Evolutionary conservation across 106 monocot genomes (phyloP).

Genomic region (Chionographis japonica): DNA sequence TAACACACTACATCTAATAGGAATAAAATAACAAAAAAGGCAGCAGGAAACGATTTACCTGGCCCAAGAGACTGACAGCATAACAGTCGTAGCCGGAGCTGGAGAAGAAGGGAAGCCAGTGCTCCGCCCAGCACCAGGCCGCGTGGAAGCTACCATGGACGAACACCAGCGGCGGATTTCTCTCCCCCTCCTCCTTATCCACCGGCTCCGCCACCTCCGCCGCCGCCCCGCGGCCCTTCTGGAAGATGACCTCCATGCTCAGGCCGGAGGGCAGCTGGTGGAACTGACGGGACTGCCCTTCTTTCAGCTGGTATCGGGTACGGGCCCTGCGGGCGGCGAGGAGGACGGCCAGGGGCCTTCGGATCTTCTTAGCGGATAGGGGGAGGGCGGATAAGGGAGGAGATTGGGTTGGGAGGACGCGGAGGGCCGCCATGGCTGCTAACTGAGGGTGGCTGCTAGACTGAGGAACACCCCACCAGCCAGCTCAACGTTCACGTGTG

Average conservation of each 20-base stretch:
- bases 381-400: background rate
- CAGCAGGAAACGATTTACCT: slow-evolving; percentile 18
- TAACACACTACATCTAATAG: too few relatives aligned
- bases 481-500: too few relatives aligned
- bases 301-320: slow-evolving; percentile 37
- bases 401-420: background rate
- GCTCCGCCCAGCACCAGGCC: slow-evolving; percentile 97
- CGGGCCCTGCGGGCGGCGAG: background rate
- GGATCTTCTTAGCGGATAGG: slow-evolving; percentile 1
- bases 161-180: slow-evolving; percentile 53
- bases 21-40: background rate
- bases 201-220: background rate
- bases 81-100: slow-evolving; percentile 57
- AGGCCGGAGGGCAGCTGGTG: slow-evolving; percentile 72
- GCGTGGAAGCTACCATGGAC: slow-evolving; percentile 93
- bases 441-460: background rate
- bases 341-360: slow-evolving; percentile 1
- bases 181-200: background rate
- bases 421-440: slow-evolving; percentile 6
- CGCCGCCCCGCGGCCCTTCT: slow-evolving; percentile 15
- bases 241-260: slow-evolving; percentile 65
- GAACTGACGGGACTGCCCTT: slow-evolving; percentile 69
- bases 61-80: slow-evolving; percentile 66
- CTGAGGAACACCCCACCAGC: too few relatives aligned
- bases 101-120: slow-evolving; percentile 83